Evolutionary conservation across 2,329 filamentous ascomycete species (phyloP).

Genomic region (Penicillium italicum): DNA sequence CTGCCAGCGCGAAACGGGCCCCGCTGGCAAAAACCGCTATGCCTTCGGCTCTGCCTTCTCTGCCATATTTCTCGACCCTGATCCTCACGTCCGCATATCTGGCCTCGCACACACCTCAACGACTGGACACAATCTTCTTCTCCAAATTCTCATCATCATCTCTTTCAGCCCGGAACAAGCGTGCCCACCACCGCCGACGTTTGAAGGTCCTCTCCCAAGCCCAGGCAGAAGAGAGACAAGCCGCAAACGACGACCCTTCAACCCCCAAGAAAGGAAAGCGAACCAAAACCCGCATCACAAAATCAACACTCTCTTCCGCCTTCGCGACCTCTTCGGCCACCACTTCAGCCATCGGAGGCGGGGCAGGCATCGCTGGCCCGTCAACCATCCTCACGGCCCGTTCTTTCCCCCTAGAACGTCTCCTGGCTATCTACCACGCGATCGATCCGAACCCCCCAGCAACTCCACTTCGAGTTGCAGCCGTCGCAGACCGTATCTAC

Average conservation of each 20-base stretch:
- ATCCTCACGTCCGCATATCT: conserved; percentile 48
- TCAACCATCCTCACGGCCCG: conserved; percentile 42
- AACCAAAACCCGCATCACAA: conserved; percentile 40
- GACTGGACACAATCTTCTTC: conserved; percentile 50
- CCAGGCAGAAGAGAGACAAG: conserved; percentile 34
- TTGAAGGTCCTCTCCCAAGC: conserved; percentile 41
- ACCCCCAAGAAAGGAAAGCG: conserved; percentile 37
- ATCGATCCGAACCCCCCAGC: conserved; percentile 46
- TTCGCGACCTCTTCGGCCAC: conserved; percentile 40
- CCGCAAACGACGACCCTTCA: conserved; percentile 26
- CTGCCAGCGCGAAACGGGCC: conserved; percentile 13
- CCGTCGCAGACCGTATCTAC: conserved; percentile 44
- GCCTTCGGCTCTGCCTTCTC: conserved; percentile 33
- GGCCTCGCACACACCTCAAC: conserved; percentile 46
- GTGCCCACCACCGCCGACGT: conserved; percentile 42
- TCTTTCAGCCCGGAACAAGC: conserved; percentile 43
- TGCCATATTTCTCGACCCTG: conserved; percentile 48
- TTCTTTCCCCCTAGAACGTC: conserved; percentile 45
- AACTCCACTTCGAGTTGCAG: conserved; percentile 35
- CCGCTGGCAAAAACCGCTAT: conserved; percentile 23
- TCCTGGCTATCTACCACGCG: conserved; percentile 48
- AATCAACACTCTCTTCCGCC: conserved; percentile 39
- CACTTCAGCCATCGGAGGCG: conserved; percentile 31
- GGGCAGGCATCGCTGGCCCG: conserved; percentile 34
- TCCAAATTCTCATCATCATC: conserved; percentile 48